Evolutionary conservation across 2,329 filamentous ascomycete genomes (phyloP).

Genomic region (Penicillium sp.): DNA sequence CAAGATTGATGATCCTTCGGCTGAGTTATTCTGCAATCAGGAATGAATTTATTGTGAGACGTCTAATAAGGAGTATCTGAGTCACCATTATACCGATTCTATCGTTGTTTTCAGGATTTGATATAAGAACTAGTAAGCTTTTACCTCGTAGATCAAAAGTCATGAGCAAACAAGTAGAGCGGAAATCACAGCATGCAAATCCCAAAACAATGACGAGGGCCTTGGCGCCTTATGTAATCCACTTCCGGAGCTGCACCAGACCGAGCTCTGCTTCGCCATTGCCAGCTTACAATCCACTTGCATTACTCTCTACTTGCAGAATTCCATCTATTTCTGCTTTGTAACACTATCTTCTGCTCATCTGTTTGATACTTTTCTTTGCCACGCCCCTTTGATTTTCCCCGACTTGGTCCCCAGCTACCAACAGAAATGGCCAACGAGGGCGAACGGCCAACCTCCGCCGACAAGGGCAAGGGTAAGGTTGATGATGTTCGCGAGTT

Average conservation of each 20-base stretch:
- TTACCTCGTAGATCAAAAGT: background rate
- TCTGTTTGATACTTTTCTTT: constrained; percentile 1
- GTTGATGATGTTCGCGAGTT: constrained; percentile 66
- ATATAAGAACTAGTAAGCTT: too few species aligned
- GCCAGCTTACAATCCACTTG: constrained; percentile 28
- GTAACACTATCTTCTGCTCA: constrained; percentile 7
- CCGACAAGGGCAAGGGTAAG: constrained; percentile 97
- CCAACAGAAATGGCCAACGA: constrained; percentile 78
- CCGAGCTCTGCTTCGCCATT: constrained; percentile 27
- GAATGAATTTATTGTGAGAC: constrained; percentile 22
- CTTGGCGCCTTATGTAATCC: constrained; percentile 27
- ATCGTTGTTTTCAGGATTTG: too few species aligned
- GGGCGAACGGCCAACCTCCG: constrained; percentile 77
- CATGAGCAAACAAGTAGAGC: background rate
- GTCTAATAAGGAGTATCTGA: background rate
- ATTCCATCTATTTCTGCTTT: constrained; percentile 17
- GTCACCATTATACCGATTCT: background rate
- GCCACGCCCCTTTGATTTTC: constrained; percentile 9
- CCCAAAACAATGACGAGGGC: constrained; percentile 24
- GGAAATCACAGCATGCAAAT: constrained; percentile 3
- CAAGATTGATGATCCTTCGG: constrained; percentile 39
- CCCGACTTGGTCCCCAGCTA: constrained; percentile 32
- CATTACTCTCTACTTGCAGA: constrained; percentile 21
- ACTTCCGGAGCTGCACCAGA: constrained; percentile 24
- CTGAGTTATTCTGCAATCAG: constrained; percentile 66